Evolutionary conservation across 176 grass and related monocot genomes (phyloP).

Genomic region (Elymus sibiricus): DNA sequence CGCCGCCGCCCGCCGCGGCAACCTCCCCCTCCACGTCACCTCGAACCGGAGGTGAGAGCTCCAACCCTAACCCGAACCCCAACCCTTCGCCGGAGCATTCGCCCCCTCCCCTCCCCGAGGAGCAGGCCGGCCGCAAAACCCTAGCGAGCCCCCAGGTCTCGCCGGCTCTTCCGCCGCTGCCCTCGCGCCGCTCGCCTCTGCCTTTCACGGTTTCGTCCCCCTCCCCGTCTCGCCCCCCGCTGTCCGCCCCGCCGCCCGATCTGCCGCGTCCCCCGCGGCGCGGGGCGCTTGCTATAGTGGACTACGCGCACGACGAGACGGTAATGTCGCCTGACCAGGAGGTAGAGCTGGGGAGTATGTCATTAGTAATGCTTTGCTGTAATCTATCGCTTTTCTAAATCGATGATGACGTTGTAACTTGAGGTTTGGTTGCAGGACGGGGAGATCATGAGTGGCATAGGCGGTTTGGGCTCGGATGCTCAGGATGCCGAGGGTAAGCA

Average conservation of each 20-base stretch:
- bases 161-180: slow-evolving; percentile 33
- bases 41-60: slow-evolving; percentile 21
- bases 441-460: slow-evolving; percentile 34
- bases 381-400: slow-evolving; percentile 18
- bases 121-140: slow-evolving; percentile 31
- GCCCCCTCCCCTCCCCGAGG: slow-evolving; percentile 37
- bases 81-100: not conserved
- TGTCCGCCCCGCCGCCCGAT: slow-evolving; percentile 22
- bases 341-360: slow-evolving; percentile 48
- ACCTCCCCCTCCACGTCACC: slow-evolving; percentile 34
- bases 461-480: slow-evolving; percentile 3
- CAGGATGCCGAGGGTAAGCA: slow-evolving; percentile 39
- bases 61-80: slow-evolving; percentile 36
- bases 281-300: slow-evolving; percentile 66
- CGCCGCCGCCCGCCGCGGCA: not conserved
- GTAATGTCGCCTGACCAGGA: slow-evolving; percentile 80
- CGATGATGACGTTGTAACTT: slow-evolving; percentile 16
- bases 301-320: slow-evolving; percentile 87
- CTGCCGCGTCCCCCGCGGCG: slow-evolving; percentile 24
- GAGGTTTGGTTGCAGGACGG: slow-evolving; percentile 47
- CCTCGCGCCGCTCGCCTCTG: slow-evolving; percentile 35
- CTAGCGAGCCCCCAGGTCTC: slow-evolving; percentile 47
- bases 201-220: slow-evolving; percentile 29
- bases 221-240: slow-evolving; percentile 27
- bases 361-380: slow-evolving; percentile 1